Base-by-base conservation (phyloP, 768 basidiomycete species). In the Suillus luteus region DNA sequence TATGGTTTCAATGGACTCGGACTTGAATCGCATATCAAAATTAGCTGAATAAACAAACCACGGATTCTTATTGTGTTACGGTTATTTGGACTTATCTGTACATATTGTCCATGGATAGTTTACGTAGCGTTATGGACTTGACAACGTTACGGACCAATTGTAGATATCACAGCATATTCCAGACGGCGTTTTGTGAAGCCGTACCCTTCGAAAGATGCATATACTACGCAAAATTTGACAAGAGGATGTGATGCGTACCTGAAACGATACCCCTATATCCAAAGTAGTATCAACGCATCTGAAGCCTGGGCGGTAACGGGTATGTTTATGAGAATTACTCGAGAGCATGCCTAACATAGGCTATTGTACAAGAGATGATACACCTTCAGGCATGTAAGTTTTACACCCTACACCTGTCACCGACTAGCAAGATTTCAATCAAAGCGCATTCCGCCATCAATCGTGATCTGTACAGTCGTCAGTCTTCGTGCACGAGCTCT, bases 401-500 rank as follows among this genome's bases (percentile, higher is more conserved):
- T 10, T 11, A 27, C 1, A 40, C 38, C 15, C 15, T 5, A 38
- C 15, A 24, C 33, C 33, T 35, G 33, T 35, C 33, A 35, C 12
- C 10, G 27, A 57, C 37, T 17, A 11, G 15, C 38, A 57, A 27
- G 24, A 24, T 33, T 33, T 63, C 4, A 63, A 33, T 62, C 60
- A 41, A 62, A 62, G 11, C 31, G 33, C 11, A 44, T 33, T 11
- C 55, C 59, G 15, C 59, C 58, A n/a, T 63, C 62, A 17, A 63
- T 63, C 27, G 40, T 43, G 59, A 59, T 33, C 59, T 63, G 40
- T 17, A 62, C 2, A 31, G 9, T 57, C 11, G 14, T 57, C 8
- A 40, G 37, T 40, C 9, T 57, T 38, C 37, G 5, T 57, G 9
- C 37, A 24, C 22, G 14, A 2, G 38, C 22, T 38, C 55, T 27